Percentiles rank a stretch among this genome's conserved stretches.
Conservation (phyloP, 805 yeast genomes). For the Yarrowia keelungensis region DNA sequence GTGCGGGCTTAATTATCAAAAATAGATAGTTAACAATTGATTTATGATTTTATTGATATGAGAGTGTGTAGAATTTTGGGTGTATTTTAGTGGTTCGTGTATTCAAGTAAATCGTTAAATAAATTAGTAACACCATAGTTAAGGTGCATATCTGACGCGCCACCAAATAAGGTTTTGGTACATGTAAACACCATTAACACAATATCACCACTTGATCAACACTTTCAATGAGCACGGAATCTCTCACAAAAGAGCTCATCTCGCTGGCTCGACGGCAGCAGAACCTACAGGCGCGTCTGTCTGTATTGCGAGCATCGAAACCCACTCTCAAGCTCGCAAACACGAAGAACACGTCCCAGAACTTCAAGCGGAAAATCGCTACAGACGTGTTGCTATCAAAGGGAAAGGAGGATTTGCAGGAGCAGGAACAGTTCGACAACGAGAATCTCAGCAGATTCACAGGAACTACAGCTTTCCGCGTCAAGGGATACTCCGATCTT, state of each 20-base stretch:
- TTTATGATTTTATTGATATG: slow-evolving; percentile 9
- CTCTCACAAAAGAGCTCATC: slow-evolving; percentile 12
- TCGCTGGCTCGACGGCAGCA: slow-evolving; percentile 20
- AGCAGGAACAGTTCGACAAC: slow-evolving; percentile 15
- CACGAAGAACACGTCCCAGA: not conserved
- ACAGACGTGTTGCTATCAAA: not conserved
- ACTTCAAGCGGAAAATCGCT: not conserved
- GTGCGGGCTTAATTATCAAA: slow-evolving; percentile 47
- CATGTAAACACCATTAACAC: slow-evolving; percentile 8
- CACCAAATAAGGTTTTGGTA: slow-evolving; percentile 10
- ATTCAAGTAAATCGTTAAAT: too few species aligned
- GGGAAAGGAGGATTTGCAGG: slow-evolving; percentile 5
- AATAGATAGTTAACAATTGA: slow-evolving; percentile 19
- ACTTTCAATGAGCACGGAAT: not conserved
- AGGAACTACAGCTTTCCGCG: slow-evolving; percentile 29
- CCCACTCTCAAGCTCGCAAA: not conserved
- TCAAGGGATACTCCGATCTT: not conserved
- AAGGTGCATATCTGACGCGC: too few species aligned
- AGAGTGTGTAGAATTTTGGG: too few species aligned
- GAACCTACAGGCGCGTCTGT: not conserved
- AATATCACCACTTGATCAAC: not conserved
- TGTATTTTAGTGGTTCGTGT: too few species aligned
- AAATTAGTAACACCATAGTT: too few species aligned
- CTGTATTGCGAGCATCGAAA: not conserved
- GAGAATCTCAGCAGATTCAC: slow-evolving; percentile 28